These are phyloP conservation scores for Tolypocladium amazonense DNA, from an alignment of 2,329 filamentous ascomycete genomes.

Conservation along the genomic window DNA sequence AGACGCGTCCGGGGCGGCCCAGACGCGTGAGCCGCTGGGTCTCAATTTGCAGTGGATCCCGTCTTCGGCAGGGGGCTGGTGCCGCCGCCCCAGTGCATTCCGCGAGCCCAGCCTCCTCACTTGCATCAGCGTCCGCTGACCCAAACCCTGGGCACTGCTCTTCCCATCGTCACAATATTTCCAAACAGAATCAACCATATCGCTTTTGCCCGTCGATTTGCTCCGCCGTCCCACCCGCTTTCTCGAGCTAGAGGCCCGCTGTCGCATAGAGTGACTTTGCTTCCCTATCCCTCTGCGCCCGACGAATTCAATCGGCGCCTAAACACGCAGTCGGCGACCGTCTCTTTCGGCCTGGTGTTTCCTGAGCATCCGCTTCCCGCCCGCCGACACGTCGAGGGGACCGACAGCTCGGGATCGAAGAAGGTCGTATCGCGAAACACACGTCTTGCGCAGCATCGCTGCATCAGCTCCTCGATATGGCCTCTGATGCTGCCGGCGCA, in stretches of 20 bases:
- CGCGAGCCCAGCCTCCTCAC: constrained; percentile 10
- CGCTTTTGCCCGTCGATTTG: constrained; percentile 1
- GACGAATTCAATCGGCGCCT: not conserved
- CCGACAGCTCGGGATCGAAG: not conserved
- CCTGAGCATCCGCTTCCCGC: constrained; percentile 6
- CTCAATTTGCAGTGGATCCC: not conserved
- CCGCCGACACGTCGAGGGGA: constrained; percentile 6
- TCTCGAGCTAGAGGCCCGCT: not conserved
- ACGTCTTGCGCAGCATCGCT: constrained; percentile 2
- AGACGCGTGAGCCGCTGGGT: not conserved
- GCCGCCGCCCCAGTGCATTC: constrained; percentile 6
- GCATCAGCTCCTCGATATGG: constrained; percentile 14
- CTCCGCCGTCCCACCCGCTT: not conserved
- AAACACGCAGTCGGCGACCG: not conserved
- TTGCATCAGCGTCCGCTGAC: constrained; percentile 7
- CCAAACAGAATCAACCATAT: constrained; percentile 3
- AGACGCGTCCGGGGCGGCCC: constrained; percentile 12
- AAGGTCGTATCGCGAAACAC: not conserved
- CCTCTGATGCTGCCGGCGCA: constrained; percentile 16
- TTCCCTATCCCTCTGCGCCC: not conserved
- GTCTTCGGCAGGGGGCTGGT: constrained; percentile 9
- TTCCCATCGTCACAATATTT: constrained; percentile 9
- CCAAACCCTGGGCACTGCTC: constrained; percentile 8
- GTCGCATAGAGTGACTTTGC: not conserved
- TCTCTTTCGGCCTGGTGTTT: constrained; percentile 1